phyloP scores from a whole-genome alignment of 2,329 filamentous ascomycete genomes.

The Leptographium radiaticola region DNA sequence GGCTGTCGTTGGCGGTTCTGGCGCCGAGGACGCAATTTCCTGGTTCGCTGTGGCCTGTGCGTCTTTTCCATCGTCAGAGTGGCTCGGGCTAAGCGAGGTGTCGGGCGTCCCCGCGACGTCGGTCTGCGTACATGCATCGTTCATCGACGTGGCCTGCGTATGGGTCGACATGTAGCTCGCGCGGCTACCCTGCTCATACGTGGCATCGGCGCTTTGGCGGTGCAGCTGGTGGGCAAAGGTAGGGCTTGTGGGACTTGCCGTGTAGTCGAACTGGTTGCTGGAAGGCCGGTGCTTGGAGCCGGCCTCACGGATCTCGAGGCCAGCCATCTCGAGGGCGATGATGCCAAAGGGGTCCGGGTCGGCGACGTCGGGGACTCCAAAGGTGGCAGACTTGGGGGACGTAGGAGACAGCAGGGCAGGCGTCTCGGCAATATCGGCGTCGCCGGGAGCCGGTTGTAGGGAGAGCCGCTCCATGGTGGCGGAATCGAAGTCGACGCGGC shows the following conservation, averaged over 20 bases:
- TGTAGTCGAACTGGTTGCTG: slow-evolving; percentile 71
- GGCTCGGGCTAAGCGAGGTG: slow-evolving; percentile 40
- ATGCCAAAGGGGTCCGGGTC: slow-evolving; percentile 92
- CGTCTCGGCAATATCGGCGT: slow-evolving; percentile 42
- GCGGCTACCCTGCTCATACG: slow-evolving; percentile 45
- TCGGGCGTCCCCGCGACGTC: slow-evolving; percentile 37
- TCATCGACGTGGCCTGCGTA: slow-evolving; percentile 58
- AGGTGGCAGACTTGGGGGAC: slow-evolving; percentile 24
- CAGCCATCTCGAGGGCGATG: slow-evolving; percentile 78
- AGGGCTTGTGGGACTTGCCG: slow-evolving; percentile 60
- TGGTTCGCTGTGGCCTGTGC: not conserved
- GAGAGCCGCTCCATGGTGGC: slow-evolving; percentile 50
- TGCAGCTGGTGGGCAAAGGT: slow-evolving; percentile 39
- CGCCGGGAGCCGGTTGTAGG: slow-evolving; percentile 60
- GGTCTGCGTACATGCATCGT: slow-evolving; percentile 54
- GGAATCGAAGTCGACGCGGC: slow-evolving; percentile 61
- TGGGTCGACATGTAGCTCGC: slow-evolving; percentile 64
- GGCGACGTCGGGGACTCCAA: slow-evolving; percentile 65
- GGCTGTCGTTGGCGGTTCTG: not conserved
- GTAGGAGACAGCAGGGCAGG: slow-evolving; percentile 21
- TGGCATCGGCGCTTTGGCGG: slow-evolving; percentile 54
- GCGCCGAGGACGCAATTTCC: not conserved
- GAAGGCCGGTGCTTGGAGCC: slow-evolving; percentile 60
- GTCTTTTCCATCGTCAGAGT: slow-evolving; percentile 33
- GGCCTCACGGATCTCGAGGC: slow-evolving; percentile 82